Conservation (phyloP, 495 filamentous ascomycete species). For the Penicillium cinerascens region DNA sequence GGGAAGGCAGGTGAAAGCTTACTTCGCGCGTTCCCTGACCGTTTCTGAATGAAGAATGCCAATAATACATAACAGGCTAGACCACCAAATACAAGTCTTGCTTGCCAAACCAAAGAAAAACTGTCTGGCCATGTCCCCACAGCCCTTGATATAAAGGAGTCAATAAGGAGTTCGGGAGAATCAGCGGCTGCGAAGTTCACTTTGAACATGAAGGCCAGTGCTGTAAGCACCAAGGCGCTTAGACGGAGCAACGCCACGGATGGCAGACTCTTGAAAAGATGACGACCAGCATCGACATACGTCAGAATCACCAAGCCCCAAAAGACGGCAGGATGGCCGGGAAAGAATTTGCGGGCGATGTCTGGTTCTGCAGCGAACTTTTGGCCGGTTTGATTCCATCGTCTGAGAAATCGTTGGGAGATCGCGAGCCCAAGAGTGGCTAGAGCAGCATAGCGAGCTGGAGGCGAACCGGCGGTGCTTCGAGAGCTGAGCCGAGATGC, state of each 20-base stretch:
- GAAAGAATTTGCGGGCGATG: constrained; percentile 67
- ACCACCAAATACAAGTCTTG: constrained; percentile 44
- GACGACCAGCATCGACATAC: constrained; percentile 53
- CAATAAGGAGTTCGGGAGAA: constrained; percentile 73
- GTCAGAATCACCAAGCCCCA: constrained; percentile 72
- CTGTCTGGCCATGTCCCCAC: constrained; percentile 46
- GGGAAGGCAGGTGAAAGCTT: constrained; percentile 5
- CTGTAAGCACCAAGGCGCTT: constrained; percentile 20
- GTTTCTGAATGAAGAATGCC: constrained; percentile 12
- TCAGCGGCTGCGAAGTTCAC: constrained; percentile 77
- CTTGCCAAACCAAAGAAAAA: constrained; percentile 46
- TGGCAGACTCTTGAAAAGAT: constrained; percentile 30
- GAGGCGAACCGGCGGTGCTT: not conserved
- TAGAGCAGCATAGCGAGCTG: constrained; percentile 4
- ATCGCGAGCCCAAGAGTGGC: constrained; percentile 26
- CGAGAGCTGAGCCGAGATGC: not conserved
- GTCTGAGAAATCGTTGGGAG: constrained; percentile 59
- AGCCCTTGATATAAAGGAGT: constrained; percentile 44
- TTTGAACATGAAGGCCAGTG: constrained; percentile 76
- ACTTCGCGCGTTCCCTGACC: constrained; percentile 3
- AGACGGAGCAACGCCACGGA: constrained; percentile 24
- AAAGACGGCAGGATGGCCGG: constrained; percentile 56
- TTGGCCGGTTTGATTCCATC: constrained; percentile 96
- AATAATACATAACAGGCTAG: constrained; percentile 43
- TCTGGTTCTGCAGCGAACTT: constrained; percentile 88